A percentile compares a stretch with the other conserved stretches of the same genome.
phyloP scores from a whole-genome alignment of 352 stramenopile species.

The Globisporangium emineosum region DNA sequence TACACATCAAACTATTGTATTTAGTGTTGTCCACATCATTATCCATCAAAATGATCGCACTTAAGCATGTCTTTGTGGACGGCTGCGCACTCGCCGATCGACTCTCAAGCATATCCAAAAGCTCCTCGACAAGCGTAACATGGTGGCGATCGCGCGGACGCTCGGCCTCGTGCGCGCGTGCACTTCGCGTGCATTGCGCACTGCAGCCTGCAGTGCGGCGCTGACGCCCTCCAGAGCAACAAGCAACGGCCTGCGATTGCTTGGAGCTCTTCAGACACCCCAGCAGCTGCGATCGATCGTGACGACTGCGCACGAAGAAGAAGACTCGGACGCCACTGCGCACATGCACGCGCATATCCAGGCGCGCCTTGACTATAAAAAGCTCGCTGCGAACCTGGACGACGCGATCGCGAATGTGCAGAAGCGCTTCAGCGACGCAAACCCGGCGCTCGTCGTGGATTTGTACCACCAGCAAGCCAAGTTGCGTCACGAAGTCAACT shows the following conservation, averaged over 20 bases:
- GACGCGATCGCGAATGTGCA: constrained; percentile 50
- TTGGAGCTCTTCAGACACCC: neutral
- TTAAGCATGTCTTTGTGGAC: neutral
- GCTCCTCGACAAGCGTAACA: constrained; percentile 11
- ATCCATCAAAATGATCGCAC: neutral
- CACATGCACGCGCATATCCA: constrained; percentile 60
- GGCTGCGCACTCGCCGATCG: neutral
- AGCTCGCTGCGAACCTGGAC: constrained; percentile 56
- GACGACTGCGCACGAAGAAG: constrained; percentile 23
- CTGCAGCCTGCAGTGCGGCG: neutral
- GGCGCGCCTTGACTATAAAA: constrained; percentile 75
- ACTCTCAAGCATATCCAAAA: constrained; percentile 6
- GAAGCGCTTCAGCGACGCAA: constrained; percentile 63
- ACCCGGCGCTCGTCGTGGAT: constrained; percentile 57
- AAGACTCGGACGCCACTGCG: constrained; percentile 24
- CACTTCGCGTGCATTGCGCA: constrained; percentile 1
- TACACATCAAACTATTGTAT: neutral
- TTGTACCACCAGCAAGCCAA: constrained; percentile 62
- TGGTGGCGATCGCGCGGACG: constrained; percentile 12
- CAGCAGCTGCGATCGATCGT: constrained; percentile 21
- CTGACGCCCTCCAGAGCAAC: neutral
- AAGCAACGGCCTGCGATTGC: neutral
- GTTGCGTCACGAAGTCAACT: constrained; percentile 53
- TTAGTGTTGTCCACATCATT: neutral
- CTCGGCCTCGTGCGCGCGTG: constrained; percentile 6